Percentiles rank a stretch among this genome's conserved stretches.
phyloP scores from a whole-genome alignment of 176 grass and related monocot genomes.

The Oryza brachyantha region DNA sequence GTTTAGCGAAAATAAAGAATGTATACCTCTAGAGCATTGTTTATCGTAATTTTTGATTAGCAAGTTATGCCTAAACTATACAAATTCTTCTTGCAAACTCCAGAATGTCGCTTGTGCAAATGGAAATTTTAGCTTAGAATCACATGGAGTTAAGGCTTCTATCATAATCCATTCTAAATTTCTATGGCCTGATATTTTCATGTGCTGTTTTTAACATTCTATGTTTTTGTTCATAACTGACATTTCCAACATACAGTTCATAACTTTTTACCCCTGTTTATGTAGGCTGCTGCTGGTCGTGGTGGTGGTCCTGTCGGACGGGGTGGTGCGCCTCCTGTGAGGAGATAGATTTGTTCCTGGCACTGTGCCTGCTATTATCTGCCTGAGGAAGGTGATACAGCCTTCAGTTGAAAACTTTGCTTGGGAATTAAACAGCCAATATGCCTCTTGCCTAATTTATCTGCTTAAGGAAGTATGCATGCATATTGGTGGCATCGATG shows the following conservation, averaged over 20 bases:
- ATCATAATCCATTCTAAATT: not conserved
- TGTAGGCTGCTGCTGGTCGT: slow-evolving; percentile 40
- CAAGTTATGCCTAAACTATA: not conserved
- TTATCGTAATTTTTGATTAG: not conserved
- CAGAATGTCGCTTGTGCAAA: not conserved
- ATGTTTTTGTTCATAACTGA: not conserved
- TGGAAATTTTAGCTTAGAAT: not conserved
- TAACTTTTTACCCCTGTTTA: slow-evolving; percentile 16
- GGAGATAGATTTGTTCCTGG: slow-evolving; percentile 28
- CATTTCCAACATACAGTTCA: not conserved
- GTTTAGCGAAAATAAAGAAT: not conserved
- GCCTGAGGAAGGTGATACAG: not conserved
- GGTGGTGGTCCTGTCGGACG: slow-evolving; percentile 43
- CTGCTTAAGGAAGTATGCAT: not conserved
- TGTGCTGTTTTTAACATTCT: not conserved
- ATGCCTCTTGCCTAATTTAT: not conserved
- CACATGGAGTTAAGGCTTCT: not conserved
- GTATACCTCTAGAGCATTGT: not conserved
- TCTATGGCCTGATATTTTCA: not conserved
- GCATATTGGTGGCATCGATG: not conserved
- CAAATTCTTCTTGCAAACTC: not conserved
- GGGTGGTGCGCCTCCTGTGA: slow-evolving; percentile 1
- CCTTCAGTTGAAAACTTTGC: slow-evolving; percentile 1
- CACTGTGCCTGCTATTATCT: not conserved
- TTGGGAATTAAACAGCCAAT: not conserved